phyloP scores from a whole-genome alignment of 225 moss, liverwort and hornwort species.

The Asterella californica region DNA sequence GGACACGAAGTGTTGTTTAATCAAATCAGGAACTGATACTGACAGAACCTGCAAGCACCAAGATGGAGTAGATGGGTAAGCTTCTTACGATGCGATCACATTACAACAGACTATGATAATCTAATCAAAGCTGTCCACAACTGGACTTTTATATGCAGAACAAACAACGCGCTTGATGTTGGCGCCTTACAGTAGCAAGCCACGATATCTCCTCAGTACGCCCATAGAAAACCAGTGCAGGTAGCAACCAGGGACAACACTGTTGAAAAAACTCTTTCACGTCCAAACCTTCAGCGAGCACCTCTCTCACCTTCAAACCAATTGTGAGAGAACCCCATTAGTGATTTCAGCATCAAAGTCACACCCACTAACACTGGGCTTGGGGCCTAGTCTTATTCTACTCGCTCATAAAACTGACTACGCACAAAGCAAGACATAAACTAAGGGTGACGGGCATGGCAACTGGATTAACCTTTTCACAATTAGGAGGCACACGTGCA shows the following conservation, averaged over 20 bases:
- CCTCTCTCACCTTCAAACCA: slow-evolving; percentile 52
- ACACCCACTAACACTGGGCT: background rate
- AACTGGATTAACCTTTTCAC: no score
- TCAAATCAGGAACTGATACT: slow-evolving; percentile 51
- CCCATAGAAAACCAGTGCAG: slow-evolving; percentile 57
- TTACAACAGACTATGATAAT: background rate
- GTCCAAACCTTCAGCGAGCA: slow-evolving; percentile 44
- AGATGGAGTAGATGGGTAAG: background rate
- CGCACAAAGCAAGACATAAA: background rate
- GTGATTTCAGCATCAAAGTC: background rate
- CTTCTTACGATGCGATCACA: background rate
- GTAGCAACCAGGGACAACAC: slow-evolving; percentile 82
- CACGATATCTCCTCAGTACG: slow-evolving; percentile 67
- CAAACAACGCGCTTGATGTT: background rate
- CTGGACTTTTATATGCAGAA: background rate
- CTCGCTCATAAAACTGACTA: background rate
- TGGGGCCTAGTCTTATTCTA: background rate
- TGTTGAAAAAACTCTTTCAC: slow-evolving; percentile 57
- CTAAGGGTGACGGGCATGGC: background rate
- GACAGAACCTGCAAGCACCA: slow-evolving; percentile 41
- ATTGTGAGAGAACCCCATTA: background rate
- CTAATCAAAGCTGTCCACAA: background rate
- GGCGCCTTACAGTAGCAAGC: slow-evolving; percentile 59
- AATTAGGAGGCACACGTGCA: background rate
- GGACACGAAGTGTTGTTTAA: slow-evolving; percentile 74